Conservation (phyloP, 176 grass and related monocot species). For the Raddia distichophylla region DNA sequence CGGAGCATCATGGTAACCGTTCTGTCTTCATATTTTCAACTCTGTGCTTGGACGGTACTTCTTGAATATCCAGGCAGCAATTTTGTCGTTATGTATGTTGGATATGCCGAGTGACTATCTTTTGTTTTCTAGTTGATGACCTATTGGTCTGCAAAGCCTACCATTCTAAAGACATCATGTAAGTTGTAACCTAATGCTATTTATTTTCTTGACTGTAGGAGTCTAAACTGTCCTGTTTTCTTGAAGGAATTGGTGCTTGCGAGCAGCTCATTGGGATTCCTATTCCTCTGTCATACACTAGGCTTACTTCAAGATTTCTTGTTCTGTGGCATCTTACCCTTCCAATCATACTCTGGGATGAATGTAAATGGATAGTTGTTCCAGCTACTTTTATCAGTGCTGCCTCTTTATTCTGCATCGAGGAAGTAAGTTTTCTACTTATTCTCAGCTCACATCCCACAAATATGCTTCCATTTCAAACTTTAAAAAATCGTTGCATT, state of each 20-base stretch:
- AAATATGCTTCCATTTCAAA: neutral
- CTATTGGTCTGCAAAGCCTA: neutral
- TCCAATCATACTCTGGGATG: constrained; percentile 90
- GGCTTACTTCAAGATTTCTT: constrained; percentile 89
- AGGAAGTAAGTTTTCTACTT: constrained; percentile 76
- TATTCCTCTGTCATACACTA: constrained; percentile 87
- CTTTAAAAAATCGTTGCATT: neutral
- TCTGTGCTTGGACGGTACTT: neutral
- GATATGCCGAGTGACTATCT: neutral
- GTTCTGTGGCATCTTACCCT: constrained; percentile 96
- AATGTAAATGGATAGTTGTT: constrained; percentile 94
- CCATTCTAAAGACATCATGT: neutral
- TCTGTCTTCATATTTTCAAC: neutral
- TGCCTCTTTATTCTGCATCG: constrained; percentile 91
- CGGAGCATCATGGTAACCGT: constrained; percentile 61
- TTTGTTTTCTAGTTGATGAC: neutral
- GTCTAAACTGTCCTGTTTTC: constrained; percentile 79
- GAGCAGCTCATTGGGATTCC: constrained; percentile 86
- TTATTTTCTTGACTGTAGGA: constrained; percentile 58
- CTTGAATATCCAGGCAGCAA: neutral
- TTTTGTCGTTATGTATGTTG: neutral
- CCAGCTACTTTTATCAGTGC: constrained; percentile 97
- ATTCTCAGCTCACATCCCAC: neutral
- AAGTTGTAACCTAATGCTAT: constrained; percentile 28
- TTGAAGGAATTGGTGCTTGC: constrained; percentile 82